Evolutionary conservation across 2,329 filamentous ascomycete species (phyloP).

Genomic region (Aspergillus vadensis): DNA sequence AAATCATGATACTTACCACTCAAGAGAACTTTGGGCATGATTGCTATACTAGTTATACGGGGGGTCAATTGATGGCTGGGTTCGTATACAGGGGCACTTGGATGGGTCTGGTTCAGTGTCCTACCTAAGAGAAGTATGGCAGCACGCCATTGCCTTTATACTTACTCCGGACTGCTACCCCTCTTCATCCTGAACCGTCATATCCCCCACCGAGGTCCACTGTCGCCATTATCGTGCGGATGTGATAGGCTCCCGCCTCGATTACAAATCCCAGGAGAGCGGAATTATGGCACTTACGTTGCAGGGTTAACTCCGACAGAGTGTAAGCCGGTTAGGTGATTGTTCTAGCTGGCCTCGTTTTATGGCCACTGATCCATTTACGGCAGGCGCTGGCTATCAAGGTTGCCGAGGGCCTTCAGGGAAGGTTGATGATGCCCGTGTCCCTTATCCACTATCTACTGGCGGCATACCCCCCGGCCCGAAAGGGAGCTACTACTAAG

Average conservation of each 20-base stretch:
- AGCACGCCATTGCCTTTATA: conserved; percentile 3
- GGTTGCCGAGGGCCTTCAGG: background rate
- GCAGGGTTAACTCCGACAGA: background rate
- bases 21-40: conserved; percentile 44
- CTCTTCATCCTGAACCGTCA: conserved; percentile 6
- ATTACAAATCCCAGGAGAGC: background rate
- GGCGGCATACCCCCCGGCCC: no score
- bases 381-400: no score
- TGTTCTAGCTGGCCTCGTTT: background rate
- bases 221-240: conserved; percentile 9
- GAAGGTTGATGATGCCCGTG: background rate
- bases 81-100: no score
- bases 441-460: no score
- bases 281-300: background rate
- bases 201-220: conserved; percentile 17
- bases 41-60: conserved; percentile 8
- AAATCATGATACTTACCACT: conserved; percentile 31
- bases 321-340: background rate
- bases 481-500: no score
- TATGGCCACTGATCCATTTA: background rate
- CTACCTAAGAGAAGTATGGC: background rate
- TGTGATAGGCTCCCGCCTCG: conserved; percentile 12
- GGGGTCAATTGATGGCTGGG: background rate
- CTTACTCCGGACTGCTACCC: conserved; percentile 4
- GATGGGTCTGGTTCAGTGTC: no score